Evolutionary conservation across 805 yeast genomes (phyloP), one percentile per base, ranked within the genome.

Genomic region (Yarrowia yakushimensis): DNA sequence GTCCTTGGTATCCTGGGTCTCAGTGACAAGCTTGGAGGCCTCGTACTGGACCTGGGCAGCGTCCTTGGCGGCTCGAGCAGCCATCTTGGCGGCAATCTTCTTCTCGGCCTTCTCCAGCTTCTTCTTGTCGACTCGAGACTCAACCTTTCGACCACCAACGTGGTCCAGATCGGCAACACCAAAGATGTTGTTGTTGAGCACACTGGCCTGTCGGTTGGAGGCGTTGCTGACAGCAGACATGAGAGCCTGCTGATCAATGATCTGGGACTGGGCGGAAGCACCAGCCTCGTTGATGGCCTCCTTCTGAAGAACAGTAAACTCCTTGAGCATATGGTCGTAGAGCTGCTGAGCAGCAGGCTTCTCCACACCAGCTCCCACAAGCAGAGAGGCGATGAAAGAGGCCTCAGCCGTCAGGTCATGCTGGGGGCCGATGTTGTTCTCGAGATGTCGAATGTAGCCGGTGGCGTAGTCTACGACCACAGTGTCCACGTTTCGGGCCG

Each of bases 101-200:
- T 91, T 85, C 78, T 94, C 99, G 63, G 97, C 99, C 75, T 93
- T 94, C 72, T 92, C 97, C 70, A 94, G 84, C 76, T 94, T 94
- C 85, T 91, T 92, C 80, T 88, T 88, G 74, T 94, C 99, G 43
- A 94, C 99, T 71, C 96, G 84, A 46, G 96, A 86, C 74, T 94
- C 98, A 78, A 91, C 87, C 68, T 87, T 85, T 75, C 97, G 83
- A 63, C 97, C 97, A 0, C 96, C 81, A 20, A 74, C 69, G 66
- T 92, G 96, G 66, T 92, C 97, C 67, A 94, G 87, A 71, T 91
- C 97, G 65, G 84, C 82, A 15, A 87, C 81, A 15, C 91, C 90
- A 70, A 90, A 90, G 62, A 90, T 91, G 67, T 91, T 79, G 4
- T 92, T 85, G 83, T 82, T 71, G 86, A 92, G 74, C 90, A 82